Percentiles rank a stretch among this genome's conserved stretches.
Conservation (phyloP, 75 land plant species). For the Picea sitchensis region DNA sequence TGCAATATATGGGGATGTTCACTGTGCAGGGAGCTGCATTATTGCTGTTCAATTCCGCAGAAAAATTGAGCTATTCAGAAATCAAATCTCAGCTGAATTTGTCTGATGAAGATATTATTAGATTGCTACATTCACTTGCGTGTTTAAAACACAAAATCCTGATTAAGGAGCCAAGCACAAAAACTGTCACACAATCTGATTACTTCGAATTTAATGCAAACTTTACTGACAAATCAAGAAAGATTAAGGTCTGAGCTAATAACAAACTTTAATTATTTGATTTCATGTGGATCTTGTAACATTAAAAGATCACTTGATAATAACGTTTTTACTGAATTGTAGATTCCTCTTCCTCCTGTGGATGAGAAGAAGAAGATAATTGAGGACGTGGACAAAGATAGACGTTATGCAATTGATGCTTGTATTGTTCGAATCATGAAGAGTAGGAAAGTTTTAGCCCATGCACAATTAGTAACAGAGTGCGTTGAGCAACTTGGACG, state of each 20-base stretch:
- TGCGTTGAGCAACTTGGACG: slow-evolving; percentile 93
- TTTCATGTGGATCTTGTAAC: neutral
- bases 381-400: slow-evolving; percentile 94
- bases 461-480: slow-evolving; percentile 80
- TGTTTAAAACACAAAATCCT: slow-evolving; percentile 93
- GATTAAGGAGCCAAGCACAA: slow-evolving; percentile 70
- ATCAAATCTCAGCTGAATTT: slow-evolving; percentile 78
- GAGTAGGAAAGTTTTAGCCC: slow-evolving; percentile 70
- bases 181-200: slow-evolving; percentile 61
- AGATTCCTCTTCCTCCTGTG: slow-evolving; percentile 95
- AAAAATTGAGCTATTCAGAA: slow-evolving; percentile 73
- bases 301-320: neutral
- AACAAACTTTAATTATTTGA: neutral
- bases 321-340: neutral
- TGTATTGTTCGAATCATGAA: slow-evolving; percentile 96
- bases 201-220: slow-evolving; percentile 85
- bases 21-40: slow-evolving; percentile 64
- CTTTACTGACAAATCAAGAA: slow-evolving; percentile 86
- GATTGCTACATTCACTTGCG: slow-evolving; percentile 91
- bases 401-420: slow-evolving; percentile 95
- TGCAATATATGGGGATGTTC: neutral
- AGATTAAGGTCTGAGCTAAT: slow-evolving; percentile 66
- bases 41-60: slow-evolving; percentile 74
- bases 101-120: slow-evolving; percentile 77
- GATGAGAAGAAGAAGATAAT: slow-evolving; percentile 94